Evolutionary conservation across 176 grass and related monocot species (phyloP).

Genomic region (Neostapfia colusana): DNA sequence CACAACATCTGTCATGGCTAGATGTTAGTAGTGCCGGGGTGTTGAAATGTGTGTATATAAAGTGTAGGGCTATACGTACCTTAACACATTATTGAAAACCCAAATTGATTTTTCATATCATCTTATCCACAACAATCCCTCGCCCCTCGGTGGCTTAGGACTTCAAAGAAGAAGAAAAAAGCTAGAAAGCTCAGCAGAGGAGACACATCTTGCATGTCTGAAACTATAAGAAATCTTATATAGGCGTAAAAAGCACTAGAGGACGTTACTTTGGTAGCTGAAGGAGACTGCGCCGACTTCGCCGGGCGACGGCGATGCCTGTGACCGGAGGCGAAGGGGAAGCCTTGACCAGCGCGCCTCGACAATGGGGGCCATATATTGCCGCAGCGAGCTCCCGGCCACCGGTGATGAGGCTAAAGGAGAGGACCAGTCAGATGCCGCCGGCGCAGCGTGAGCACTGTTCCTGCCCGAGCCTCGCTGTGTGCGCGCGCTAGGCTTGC

Average conservation of each 20-base stretch:
- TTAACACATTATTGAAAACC: too few species aligned
- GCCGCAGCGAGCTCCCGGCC: not conserved
- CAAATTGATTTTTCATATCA: too few species aligned
- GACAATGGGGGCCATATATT: slow-evolving; percentile 5
- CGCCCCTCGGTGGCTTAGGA: not conserved
- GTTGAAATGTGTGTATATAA: too few species aligned
- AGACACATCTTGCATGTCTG: too few species aligned
- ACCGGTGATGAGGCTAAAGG: not conserved
- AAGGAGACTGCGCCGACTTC: not conserved
- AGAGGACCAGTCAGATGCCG: not conserved
- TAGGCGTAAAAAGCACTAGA: not conserved
- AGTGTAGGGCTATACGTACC: too few species aligned
- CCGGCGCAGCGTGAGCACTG: too few species aligned
- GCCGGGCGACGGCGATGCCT: not conserved
- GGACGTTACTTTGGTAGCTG: slow-evolving; percentile 25
- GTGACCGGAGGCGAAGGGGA: not conserved
- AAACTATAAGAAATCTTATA: too few species aligned
- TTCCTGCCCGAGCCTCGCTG: too few species aligned
- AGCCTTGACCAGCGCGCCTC: not conserved
- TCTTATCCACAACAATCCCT: too few species aligned
- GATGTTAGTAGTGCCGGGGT: too few species aligned
- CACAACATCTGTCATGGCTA: too few species aligned
- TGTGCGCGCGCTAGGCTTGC: not conserved
- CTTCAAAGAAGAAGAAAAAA: not conserved
- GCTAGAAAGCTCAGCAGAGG: not conserved